Percentiles rank a stretch among this genome's conserved stretches.
Conservation (phyloP, 345 rosid genomes). For the Limnanthes douglasii region DNA sequence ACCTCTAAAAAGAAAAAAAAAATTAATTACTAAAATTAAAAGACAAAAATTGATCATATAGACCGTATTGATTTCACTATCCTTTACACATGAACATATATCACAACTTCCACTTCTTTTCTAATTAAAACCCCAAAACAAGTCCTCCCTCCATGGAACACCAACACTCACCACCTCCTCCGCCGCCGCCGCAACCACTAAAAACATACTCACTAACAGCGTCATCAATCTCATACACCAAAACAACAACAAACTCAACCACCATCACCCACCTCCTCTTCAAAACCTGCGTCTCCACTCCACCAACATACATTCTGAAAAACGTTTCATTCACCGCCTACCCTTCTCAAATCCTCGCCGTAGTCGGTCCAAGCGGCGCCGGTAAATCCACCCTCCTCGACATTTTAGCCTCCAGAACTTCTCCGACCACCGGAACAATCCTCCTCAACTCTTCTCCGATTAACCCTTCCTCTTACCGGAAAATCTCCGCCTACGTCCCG, state of each 20-base stretch:
- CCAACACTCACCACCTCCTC: slow-evolving; percentile 12
- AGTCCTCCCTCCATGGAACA: slow-evolving; percentile 33
- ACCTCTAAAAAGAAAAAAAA: too few relatives aligned
- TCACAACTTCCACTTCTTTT: neutral
- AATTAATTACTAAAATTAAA: too few relatives aligned
- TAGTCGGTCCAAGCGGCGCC: slow-evolving; percentile 95
- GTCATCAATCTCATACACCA: slow-evolving; percentile 49
- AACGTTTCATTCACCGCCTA: slow-evolving; percentile 60
- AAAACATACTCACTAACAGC: slow-evolving; percentile 46
- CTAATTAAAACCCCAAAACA: slow-evolving; percentile 7
- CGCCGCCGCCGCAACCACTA: slow-evolving; percentile 13
- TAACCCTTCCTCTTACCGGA: slow-evolving; percentile 68
- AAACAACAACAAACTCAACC: slow-evolving; percentile 18
- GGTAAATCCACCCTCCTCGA: slow-evolving; percentile 95
- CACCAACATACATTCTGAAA: slow-evolving; percentile 44
- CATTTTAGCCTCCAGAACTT: slow-evolving; percentile 67
- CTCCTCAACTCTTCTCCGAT: slow-evolving; percentile 57
- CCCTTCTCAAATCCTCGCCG: slow-evolving; percentile 79
- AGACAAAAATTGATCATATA: too few relatives aligned
- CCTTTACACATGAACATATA: too few relatives aligned
- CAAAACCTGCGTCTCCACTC: slow-evolving; percentile 21
- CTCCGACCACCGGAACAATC: slow-evolving; percentile 59
- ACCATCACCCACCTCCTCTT: slow-evolving; percentile 16
- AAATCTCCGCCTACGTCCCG: slow-evolving; percentile 79
- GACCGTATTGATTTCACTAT: too few relatives aligned